Evolutionary conservation across 2,329 filamentous ascomycete species (phyloP).

Genomic region (Coniella vitis): DNA sequence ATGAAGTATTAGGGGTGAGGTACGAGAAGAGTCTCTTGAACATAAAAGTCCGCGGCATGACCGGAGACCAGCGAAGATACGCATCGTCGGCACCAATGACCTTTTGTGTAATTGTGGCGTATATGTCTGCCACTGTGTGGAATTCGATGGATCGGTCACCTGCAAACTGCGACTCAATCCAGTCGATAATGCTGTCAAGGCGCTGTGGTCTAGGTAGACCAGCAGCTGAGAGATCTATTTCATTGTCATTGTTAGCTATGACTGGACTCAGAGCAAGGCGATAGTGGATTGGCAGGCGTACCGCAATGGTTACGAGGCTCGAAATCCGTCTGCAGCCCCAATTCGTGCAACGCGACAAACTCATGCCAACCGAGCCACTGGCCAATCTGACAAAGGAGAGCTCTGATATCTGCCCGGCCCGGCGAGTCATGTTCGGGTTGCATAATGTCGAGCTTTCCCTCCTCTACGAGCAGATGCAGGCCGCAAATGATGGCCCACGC

Average conservation of each 20-base stretch:
- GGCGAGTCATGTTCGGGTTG: slow-evolving; percentile 37
- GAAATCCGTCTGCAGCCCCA: slow-evolving; percentile 45
- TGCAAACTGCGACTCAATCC: slow-evolving; percentile 44
- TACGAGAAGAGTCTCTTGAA: slow-evolving; percentile 61
- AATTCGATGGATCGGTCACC: slow-evolving; percentile 31
- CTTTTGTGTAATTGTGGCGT: slow-evolving; percentile 31
- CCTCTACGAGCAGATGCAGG: slow-evolving; percentile 82
- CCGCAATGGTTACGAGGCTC: slow-evolving; percentile 33
- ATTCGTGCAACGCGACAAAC: slow-evolving; percentile 42
- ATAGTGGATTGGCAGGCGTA: slow-evolving; percentile 21
- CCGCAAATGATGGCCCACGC: slow-evolving; percentile 64
- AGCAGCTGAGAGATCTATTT: slow-evolving; percentile 22
- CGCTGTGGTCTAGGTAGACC: slow-evolving; percentile 25
- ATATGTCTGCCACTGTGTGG: slow-evolving; percentile 38
- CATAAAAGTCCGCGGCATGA: slow-evolving; percentile 62
- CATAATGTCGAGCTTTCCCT: slow-evolving; percentile 71
- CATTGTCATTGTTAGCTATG: neutral
- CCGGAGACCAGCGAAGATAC: slow-evolving; percentile 35
- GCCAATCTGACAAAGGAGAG: slow-evolving; percentile 72
- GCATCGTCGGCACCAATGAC: slow-evolving; percentile 28
- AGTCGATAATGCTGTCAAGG: slow-evolving; percentile 38
- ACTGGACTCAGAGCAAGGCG: slow-evolving; percentile 3
- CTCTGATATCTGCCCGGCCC: slow-evolving; percentile 50
- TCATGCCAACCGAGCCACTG: slow-evolving; percentile 69
- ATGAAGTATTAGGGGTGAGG: slow-evolving; percentile 43